phyloP scores from a whole-genome alignment of 176 grass and related monocot genomes.

The Alopecurus myosuroides region DNA sequence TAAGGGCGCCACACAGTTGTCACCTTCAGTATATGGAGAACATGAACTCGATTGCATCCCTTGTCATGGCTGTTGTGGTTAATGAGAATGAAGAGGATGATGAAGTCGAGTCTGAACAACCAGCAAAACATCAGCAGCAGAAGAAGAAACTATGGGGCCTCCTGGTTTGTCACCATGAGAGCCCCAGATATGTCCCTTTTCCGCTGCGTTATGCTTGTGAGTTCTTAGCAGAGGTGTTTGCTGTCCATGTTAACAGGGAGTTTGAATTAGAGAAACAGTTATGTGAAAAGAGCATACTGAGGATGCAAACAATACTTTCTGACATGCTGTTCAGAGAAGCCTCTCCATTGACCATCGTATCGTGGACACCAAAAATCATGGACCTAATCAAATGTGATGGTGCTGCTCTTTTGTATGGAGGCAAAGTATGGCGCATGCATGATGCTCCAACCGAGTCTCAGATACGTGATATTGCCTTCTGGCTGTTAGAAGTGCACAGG shows the following conservation, averaged over 20 bases:
- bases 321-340: slow-evolving; percentile 80
- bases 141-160: slow-evolving; percentile 78
- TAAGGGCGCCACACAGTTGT: slow-evolving; percentile 79
- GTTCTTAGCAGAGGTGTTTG: slow-evolving; percentile 85
- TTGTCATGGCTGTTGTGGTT: slow-evolving; percentile 78
- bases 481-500: slow-evolving; percentile 65
- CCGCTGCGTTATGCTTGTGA: slow-evolving; percentile 88
- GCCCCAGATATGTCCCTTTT: slow-evolving; percentile 78
- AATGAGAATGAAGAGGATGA: slow-evolving; percentile 63
- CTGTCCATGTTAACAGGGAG: slow-evolving; percentile 82
- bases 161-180: slow-evolving; percentile 81
- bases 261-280: slow-evolving; percentile 75
- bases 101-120: slow-evolving; percentile 23
- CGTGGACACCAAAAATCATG: slow-evolving; percentile 80
- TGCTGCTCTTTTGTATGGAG: slow-evolving; percentile 72
- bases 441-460: slow-evolving; percentile 62
- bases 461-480: slow-evolving; percentile 62
- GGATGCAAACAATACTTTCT: slow-evolving; percentile 69
- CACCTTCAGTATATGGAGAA: slow-evolving; percentile 96
- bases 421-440: slow-evolving; percentile 57
- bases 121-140: slow-evolving; percentile 42
- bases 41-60: slow-evolving; percentile 91
- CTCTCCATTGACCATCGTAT: slow-evolving; percentile 67
- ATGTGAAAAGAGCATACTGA: slow-evolving; percentile 75
- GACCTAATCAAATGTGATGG: slow-evolving; percentile 75